A percentile compares a stretch with the other conserved stretches of the same genome.
Conservation (phyloP, 2,329 filamentous ascomycete species). For the Aureobasidium melanogenum region DNA sequence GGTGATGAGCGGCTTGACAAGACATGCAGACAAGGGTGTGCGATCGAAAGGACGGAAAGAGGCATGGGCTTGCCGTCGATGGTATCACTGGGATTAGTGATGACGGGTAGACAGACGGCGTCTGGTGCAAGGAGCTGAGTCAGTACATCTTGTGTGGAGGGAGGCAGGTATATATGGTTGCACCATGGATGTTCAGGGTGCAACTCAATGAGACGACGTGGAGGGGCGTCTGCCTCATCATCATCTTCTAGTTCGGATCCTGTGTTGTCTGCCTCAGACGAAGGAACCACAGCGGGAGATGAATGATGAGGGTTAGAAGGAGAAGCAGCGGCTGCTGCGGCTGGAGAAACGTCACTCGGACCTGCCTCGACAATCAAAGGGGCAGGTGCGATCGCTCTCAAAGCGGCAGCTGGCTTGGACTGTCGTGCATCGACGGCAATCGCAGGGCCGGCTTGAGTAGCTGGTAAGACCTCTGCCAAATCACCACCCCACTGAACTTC, state of each 20-base stretch:
- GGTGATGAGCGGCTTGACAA: not conserved
- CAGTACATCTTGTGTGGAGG: not conserved
- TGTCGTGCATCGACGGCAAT: not conserved
- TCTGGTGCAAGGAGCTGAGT: not conserved
- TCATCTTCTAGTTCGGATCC: not conserved
- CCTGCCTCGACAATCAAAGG: not conserved
- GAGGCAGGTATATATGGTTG: constrained; percentile 6
- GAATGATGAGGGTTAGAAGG: not conserved
- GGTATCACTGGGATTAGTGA: not conserved
- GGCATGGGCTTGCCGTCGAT: not conserved
- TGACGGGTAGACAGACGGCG: not conserved
- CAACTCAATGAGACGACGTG: not conserved
- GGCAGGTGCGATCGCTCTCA: not conserved
- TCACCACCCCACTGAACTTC: not conserved
- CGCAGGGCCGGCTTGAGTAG: not conserved
- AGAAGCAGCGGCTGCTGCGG: not conserved
- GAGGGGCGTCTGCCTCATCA: not conserved
- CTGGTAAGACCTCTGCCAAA: not conserved
- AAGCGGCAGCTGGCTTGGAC: no score
- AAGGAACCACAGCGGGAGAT: not conserved
- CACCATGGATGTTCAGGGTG: not conserved
- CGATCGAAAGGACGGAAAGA: not conserved
- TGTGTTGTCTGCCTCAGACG: not conserved
- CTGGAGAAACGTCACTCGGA: not conserved
- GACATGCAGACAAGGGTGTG: not conserved